phyloP scores from a whole-genome alignment of 1,139 yeast species.

The Taphrina flavorubra region DNA sequence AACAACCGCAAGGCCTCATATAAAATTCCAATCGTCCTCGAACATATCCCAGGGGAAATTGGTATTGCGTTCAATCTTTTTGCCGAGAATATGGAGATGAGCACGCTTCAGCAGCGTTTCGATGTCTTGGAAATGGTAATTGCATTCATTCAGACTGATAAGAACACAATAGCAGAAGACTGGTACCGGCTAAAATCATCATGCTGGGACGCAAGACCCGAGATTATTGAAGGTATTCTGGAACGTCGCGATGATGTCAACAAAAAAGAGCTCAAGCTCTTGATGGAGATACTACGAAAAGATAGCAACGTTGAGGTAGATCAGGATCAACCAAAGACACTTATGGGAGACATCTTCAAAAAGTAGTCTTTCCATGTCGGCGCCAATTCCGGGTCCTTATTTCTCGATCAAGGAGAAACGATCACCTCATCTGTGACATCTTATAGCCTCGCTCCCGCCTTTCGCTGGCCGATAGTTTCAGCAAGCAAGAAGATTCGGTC shows the following conservation, averaged over 20 bases:
- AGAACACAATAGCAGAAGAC: slow-evolving; percentile 33
- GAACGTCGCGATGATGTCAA: slow-evolving; percentile 41
- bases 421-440: neutral
- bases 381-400: neutral
- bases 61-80: slow-evolving; percentile 41
- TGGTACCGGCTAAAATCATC: slow-evolving; percentile 34
- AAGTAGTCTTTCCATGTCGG: neutral
- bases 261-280: slow-evolving; percentile 33
- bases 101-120: slow-evolving; percentile 38
- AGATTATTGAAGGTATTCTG: slow-evolving; percentile 41
- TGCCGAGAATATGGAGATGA: slow-evolving; percentile 40
- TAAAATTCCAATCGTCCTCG: slow-evolving; percentile 40
- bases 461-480: neutral
- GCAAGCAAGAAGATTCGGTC: neutral
- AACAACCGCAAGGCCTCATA: slow-evolving; percentile 48
- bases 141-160: slow-evolving; percentile 38
- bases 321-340: slow-evolving; percentile 11
- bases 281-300: slow-evolving; percentile 30
- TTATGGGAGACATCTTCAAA: slow-evolving; percentile 17
- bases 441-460: neutral
- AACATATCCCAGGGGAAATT: slow-evolving; percentile 43
- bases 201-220: slow-evolving; percentile 42
- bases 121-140: slow-evolving; percentile 41
- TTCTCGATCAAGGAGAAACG: neutral
- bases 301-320: slow-evolving; percentile 13